Conservation (phyloP, 1,139 yeast genomes). For the Pichia sorboxylosa region DNA sequence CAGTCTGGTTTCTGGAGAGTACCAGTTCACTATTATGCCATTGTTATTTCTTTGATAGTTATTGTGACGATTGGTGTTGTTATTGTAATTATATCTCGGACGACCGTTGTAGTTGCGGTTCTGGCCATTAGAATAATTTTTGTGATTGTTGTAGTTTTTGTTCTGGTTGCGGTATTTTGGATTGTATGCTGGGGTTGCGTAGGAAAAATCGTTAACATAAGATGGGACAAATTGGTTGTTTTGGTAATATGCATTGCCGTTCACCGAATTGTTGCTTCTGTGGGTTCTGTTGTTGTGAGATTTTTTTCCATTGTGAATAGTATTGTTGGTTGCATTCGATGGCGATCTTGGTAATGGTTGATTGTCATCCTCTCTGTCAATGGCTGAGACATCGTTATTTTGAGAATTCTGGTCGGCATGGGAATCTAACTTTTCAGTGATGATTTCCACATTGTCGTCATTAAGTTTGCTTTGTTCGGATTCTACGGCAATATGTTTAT, state of each 20-base stretch:
- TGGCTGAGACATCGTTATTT: neutral
- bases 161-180: slow-evolving; percentile 1
- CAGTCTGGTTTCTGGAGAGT: slow-evolving; percentile 7
- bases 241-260: too few species aligned
- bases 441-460: too few species aligned
- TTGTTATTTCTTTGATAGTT: slow-evolving; percentile 1
- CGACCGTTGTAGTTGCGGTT: neutral
- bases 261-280: neutral
- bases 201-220: slow-evolving; percentile 1
- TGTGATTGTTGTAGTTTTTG: neutral
- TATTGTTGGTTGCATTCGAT: neutral
- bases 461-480: too few species aligned
- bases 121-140: neutral
- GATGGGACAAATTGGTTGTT: neutral
- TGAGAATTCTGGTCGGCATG: neutral
- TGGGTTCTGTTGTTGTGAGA: neutral
- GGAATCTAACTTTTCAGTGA: too few species aligned
- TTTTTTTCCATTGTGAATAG: neutral
- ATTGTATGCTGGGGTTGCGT: neutral
- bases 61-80: slow-evolving; percentile 1
- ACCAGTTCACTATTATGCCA: slow-evolving; percentile 6
- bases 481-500: too few species aligned
- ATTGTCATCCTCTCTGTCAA: too few species aligned
- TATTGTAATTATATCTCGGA: slow-evolving; percentile 1
- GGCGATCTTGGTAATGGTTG: too few species aligned